Evolutionary conservation across 306 rosid species (phyloP).

Genomic region (Medicago arabica): DNA sequence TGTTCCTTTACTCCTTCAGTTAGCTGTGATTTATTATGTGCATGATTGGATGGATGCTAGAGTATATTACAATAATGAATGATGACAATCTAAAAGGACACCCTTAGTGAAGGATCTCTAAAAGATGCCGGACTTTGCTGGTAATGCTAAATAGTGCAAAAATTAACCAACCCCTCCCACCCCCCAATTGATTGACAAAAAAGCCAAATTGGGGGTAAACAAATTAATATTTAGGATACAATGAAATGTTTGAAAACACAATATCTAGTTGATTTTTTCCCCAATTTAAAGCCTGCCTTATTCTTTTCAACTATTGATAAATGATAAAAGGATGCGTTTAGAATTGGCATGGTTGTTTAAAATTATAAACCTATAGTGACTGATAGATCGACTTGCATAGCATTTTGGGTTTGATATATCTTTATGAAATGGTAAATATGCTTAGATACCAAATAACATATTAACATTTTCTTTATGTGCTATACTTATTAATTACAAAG

Average conservation of each 20-base stretch:
- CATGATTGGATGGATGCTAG: constrained; percentile 4
- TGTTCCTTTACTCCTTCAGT: constrained; percentile 32
- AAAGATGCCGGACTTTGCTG: constrained; percentile 30
- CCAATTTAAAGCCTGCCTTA: constrained; percentile 28
- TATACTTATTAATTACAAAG: constrained; percentile 15
- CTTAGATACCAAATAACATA: constrained; percentile 12
- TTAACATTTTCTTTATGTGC: constrained; percentile 12
- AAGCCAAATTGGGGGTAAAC: constrained; percentile 15
- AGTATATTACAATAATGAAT: constrained; percentile 20
- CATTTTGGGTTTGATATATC: constrained; percentile 28
- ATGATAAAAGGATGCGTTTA: constrained; percentile 24
- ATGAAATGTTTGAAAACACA: constrained; percentile 28
- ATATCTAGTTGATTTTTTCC: constrained; percentile 34
- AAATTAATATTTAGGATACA: constrained; percentile 18
- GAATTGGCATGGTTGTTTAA: constrained; percentile 25
- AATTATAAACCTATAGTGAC: constrained; percentile 18
- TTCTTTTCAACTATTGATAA: constrained; percentile 3
- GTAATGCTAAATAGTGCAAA: constrained; percentile 12
- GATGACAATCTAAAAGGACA: constrained; percentile 30
- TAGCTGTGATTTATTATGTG: constrained; percentile 37
- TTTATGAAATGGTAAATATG: constrained; percentile 25
- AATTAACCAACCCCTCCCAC: neutral
- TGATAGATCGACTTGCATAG: neutral
- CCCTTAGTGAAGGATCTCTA: constrained; percentile 18
- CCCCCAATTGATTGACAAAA: constrained; percentile 9